Evolutionary conservation across 108 stramenopile species (phyloP).

Genomic region (Skeletonema marinoi): DNA sequence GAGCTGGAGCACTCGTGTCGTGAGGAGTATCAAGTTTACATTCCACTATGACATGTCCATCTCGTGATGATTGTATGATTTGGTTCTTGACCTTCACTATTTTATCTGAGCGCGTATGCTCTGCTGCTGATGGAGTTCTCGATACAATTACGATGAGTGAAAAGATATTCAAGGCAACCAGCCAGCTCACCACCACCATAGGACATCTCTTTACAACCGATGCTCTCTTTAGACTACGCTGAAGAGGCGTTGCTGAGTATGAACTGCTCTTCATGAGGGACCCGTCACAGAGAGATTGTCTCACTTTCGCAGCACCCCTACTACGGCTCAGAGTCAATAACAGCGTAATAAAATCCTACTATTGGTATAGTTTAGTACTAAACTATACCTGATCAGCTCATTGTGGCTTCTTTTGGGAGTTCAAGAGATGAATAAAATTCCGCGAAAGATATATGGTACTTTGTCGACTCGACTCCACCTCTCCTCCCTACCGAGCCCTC

Average conservation of each 20-base stretch:
- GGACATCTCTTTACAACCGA: neutral
- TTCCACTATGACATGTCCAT: conserved; percentile 28
- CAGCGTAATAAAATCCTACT: too few species aligned
- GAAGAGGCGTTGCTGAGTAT: neutral
- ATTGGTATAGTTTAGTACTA: too few species aligned
- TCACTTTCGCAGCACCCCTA: neutral
- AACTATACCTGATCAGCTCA: too few species aligned
- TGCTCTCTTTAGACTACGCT: neutral
- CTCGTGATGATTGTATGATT: neutral
- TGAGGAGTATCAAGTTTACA: conserved; percentile 30
- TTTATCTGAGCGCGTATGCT: neutral
- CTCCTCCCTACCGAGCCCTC: too few species aligned
- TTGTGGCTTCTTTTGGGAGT: too few species aligned
- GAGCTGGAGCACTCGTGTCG: conserved; percentile 12
- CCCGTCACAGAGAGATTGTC: neutral
- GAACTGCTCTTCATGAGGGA: neutral
- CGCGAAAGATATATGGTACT: too few species aligned
- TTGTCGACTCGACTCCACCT: too few species aligned
- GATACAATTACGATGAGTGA: neutral
- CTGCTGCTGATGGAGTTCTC: neutral
- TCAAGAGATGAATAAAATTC: too few species aligned
- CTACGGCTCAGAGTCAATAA: too few species aligned
- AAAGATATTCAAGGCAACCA: neutral
- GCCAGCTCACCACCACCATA: neutral
- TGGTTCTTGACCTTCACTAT: neutral